Evolutionary conservation across 352 stramenopile species (phyloP).

Genomic region (Detonula confervacea): DNA sequence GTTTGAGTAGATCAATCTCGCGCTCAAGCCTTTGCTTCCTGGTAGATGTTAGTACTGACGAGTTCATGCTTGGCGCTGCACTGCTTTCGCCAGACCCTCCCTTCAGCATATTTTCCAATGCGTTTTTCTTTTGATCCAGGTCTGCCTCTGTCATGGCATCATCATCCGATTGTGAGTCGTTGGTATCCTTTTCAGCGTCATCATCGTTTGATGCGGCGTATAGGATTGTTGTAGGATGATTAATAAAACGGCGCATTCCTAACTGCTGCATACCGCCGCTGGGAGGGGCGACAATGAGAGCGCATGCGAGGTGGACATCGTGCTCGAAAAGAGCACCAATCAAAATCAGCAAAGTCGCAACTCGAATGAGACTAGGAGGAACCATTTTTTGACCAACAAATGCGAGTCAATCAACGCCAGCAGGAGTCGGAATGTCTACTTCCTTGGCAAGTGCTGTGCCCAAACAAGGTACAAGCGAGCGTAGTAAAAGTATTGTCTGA

Average conservation of each 20-base stretch:
- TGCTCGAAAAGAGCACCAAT: neutral
- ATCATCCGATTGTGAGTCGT: conserved; percentile 6
- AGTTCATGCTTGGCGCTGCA: neutral
- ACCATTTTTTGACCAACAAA: too few relatives aligned
- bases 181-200: conserved; percentile 2
- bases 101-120: conserved; percentile 5
- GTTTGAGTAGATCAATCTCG: conserved; percentile 41
- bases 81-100: neutral
- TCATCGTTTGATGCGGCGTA: conserved; percentile 8
- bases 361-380: too few relatives aligned
- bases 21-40: conserved; percentile 26
- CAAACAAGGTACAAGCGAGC: too few relatives aligned
- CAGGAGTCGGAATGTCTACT: too few relatives aligned
- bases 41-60: conserved; percentile 15
- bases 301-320: neutral
- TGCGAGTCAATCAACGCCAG: too few relatives aligned
- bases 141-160: neutral
- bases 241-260: neutral
- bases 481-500: too few relatives aligned
- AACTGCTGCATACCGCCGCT: neutral
- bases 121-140: conserved; percentile 15
- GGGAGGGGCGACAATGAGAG: neutral
- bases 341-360: too few relatives aligned
- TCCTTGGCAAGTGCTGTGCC: too few relatives aligned
- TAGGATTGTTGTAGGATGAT: neutral